Evolutionary conservation across 2,329 filamentous ascomycete species (phyloP).

Genomic region (Monosporascus sp.): DNA sequence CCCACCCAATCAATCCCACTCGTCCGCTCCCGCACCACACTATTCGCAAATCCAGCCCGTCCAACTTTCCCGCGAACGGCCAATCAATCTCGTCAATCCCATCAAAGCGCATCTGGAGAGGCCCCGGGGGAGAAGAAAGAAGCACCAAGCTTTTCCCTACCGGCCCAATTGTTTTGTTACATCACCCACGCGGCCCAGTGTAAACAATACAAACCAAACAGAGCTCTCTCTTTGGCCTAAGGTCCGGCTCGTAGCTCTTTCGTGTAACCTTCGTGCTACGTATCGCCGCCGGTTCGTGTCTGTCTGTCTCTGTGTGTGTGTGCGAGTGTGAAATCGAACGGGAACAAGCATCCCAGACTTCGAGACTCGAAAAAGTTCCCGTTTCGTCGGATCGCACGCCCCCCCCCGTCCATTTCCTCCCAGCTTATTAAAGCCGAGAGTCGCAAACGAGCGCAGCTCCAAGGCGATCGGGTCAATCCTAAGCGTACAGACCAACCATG

Average conservation of each 20-base stretch:
- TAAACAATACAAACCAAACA: slow-evolving; percentile 19
- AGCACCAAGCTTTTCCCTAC: not conserved
- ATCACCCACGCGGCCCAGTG: slow-evolving; percentile 5
- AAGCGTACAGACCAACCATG: slow-evolving; percentile 35
- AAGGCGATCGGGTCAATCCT: not conserved
- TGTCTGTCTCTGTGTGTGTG: not conserved
- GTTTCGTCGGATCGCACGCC: not conserved
- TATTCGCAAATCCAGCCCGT: slow-evolving; percentile 6
- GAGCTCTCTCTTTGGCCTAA: slow-evolving; percentile 8
- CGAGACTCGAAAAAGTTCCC: not conserved
- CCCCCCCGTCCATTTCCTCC: not conserved
- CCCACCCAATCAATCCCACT: not conserved
- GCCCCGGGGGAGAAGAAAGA: slow-evolving; percentile 10
- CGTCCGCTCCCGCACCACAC: not conserved
- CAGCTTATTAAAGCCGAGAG: not conserved
- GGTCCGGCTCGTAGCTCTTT: not conserved
- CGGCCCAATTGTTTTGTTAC: not conserved
- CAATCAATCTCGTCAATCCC: slow-evolving; percentile 30
- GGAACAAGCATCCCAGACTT: not conserved
- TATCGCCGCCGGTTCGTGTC: not conserved
- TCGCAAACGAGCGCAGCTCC: not conserved
- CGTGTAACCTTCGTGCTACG: not conserved
- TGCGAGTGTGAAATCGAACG: not conserved
- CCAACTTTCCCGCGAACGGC: slow-evolving; percentile 11
- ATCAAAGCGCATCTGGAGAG: slow-evolving; percentile 25